These are phyloP conservation scores for Corymbia calophylla DNA, from an alignment of 441 rosid genomes.

Conservation along the genomic window DNA sequence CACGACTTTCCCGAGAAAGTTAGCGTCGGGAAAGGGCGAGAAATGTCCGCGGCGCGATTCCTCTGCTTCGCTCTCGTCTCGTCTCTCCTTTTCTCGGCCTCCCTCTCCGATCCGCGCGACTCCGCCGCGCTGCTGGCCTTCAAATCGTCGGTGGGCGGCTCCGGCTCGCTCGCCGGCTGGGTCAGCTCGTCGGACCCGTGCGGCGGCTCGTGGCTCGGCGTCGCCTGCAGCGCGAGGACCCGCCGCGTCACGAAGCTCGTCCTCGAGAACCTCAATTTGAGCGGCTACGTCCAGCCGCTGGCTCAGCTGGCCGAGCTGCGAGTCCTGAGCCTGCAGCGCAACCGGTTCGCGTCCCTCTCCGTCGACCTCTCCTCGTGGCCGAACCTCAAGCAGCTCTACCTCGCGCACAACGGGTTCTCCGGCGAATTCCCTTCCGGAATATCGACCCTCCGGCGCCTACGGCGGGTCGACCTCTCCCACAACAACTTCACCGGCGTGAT, in stretches of 20 bases:
- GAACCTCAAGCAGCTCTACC: slow-evolving; percentile 31
- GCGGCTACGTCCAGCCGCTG: slow-evolving; percentile 14
- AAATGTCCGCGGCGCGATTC: neutral
- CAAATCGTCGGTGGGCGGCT: slow-evolving; percentile 12
- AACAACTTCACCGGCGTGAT: slow-evolving; percentile 24
- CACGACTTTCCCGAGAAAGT: neutral
- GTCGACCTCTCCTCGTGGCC: slow-evolving; percentile 19
- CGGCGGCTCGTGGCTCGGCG: slow-evolving; percentile 29
- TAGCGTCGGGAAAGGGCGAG: neutral
- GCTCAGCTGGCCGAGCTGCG: slow-evolving; percentile 26
- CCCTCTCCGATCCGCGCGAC: slow-evolving; percentile 3
- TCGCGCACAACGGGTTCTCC: slow-evolving; percentile 25
- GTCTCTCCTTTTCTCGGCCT: neutral
- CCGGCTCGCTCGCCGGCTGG: slow-evolving; percentile 19
- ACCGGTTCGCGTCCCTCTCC: slow-evolving; percentile 12
- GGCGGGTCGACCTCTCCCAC: slow-evolving; percentile 28
- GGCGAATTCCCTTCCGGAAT: slow-evolving; percentile 26
- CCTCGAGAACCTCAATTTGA: slow-evolving; percentile 24
- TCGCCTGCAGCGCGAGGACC: slow-evolving; percentile 22
- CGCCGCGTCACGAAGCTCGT: slow-evolving; percentile 31
- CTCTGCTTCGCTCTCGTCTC: neutral
- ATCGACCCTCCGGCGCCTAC: slow-evolving; percentile 20
- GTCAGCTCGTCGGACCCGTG: slow-evolving; percentile 18
- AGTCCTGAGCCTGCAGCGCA: slow-evolving; percentile 31
- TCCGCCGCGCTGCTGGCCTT: slow-evolving; percentile 15